Evolutionary conservation across 305 asterid genomes (phyloP).

Genomic region (Fraxinus floribunda): DNA sequence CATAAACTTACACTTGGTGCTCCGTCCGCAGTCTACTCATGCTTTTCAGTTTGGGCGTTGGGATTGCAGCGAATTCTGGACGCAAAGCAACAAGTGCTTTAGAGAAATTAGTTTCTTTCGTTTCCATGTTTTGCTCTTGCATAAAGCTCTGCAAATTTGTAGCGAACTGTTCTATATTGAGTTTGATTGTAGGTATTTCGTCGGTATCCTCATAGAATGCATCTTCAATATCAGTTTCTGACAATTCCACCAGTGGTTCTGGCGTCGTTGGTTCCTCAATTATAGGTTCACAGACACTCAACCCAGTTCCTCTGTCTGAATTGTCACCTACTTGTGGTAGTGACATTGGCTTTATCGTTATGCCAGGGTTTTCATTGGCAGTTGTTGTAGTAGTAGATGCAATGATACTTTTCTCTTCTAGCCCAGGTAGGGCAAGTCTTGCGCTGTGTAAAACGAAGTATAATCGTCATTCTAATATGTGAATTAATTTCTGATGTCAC

Average conservation of each 20-base stretch:
- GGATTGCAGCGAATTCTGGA: slow-evolving; percentile 68
- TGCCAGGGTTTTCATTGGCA: slow-evolving; percentile 32
- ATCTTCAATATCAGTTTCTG: slow-evolving; percentile 82
- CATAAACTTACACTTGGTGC: slow-evolving; percentile 81
- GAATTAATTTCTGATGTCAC: slow-evolving; percentile 3
- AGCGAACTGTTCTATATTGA: slow-evolving; percentile 64
- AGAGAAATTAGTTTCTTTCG: slow-evolving; percentile 70
- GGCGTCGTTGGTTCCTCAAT: slow-evolving; percentile 84
- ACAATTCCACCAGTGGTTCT: slow-evolving; percentile 49
- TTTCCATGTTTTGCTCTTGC: slow-evolving; percentile 54
- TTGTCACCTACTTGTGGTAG: slow-evolving; percentile 45
- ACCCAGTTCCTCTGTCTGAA: slow-evolving; percentile 27
- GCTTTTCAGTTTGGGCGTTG: slow-evolving; percentile 73
- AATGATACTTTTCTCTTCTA: slow-evolving; percentile 57
- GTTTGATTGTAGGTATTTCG: slow-evolving; percentile 84
- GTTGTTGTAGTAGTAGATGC: slow-evolving; percentile 37
- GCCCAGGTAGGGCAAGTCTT: slow-evolving; percentile 81
- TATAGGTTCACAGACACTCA: slow-evolving; percentile 52
- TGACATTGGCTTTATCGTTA: slow-evolving; percentile 37
- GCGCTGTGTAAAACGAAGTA: slow-evolving; percentile 52
- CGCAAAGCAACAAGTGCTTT: slow-evolving; percentile 77
- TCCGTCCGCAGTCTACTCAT: slow-evolving; percentile 84
- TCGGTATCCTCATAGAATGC: slow-evolving; percentile 74
- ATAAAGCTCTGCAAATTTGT: slow-evolving; percentile 57
- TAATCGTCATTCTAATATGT: slow-evolving; percentile 4